Base-by-base conservation (phyloP, 768 basidiomycete genomes). In the Suillus luteus region DNA sequence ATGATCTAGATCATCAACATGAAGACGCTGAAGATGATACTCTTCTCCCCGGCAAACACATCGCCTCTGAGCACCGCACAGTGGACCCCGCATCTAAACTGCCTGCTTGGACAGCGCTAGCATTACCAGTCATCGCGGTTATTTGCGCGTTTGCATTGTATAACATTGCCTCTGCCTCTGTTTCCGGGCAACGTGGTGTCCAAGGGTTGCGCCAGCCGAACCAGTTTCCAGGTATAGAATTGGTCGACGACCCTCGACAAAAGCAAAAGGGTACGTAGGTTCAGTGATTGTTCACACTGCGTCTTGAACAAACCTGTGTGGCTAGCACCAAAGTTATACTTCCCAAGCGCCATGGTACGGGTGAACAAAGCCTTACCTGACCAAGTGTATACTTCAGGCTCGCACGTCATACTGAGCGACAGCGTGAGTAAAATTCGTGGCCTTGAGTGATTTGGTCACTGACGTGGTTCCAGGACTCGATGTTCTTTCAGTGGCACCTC, bases 401-500 rank as follows among this genome's bases (percentile, higher is more conserved):
- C 59, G 31, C 59, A 60, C 14, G 59, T 60, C 24, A 35, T 60
- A 22, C 14, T 60, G 43, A 49, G 46, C n/a, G 24, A 60, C 14
- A 24, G 51, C 24, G 59, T 55, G n/a, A 55, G 54, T 55, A n/a
- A 7, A 37, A 2, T 2, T 3, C 54, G n/a, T 12, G 5, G 14
- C 35, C n/a, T 55, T 14, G 22, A 55, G 55, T 5, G 3, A 55
- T 4, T 24, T 15, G 3, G 37, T 15, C 8, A 55, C 31, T 38
- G 7, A 38, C 44, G n/a, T 55, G n/a, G n/a, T n/a, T n/a, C 55
- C 44, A 70, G 69, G 69, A 70, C 43, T 69, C 69, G 4, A 70
- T 70, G 69, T 65, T 70, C 59, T 70, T 68, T 55, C 68, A 66
- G n/a, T 70, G 69, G 69, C 52, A 59, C 22, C 54, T 60, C 27